These are phyloP conservation scores for Microbotryum saponariae DNA, from an alignment of 1,284 basidiomycete genomes.

Conservation along the genomic window DNA sequence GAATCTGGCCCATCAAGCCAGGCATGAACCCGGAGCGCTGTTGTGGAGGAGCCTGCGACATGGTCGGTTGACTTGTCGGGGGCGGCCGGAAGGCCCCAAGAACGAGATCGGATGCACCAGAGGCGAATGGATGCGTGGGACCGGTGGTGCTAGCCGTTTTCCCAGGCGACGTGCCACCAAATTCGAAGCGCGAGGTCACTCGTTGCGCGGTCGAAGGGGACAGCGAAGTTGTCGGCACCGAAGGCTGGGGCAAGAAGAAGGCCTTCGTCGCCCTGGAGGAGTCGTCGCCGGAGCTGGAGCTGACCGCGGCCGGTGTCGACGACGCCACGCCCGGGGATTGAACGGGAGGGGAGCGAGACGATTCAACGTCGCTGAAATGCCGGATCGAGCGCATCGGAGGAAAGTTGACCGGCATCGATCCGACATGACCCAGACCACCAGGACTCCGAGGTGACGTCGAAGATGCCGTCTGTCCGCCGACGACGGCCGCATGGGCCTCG, in stretches of 20 bases:
- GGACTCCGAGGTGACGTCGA: neutral
- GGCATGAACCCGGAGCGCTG: too few species aligned
- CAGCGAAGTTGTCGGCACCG: slow-evolving; percentile 25
- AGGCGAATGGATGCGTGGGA: neutral
- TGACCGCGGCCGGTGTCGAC: neutral
- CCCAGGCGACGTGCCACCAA: slow-evolving; percentile 4
- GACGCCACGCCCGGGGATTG: neutral
- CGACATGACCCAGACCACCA: slow-evolving; percentile 14
- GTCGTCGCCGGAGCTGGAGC: neutral
- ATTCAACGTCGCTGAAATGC: slow-evolving; percentile 5
- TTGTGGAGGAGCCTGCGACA: too few species aligned
- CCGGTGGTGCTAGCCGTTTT: neutral
- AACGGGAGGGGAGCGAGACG: slow-evolving; percentile 13
- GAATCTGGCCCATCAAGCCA: too few species aligned
- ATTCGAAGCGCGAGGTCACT: slow-evolving; percentile 20
- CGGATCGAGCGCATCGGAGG: slow-evolving; percentile 10
- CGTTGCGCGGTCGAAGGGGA: slow-evolving; percentile 20
- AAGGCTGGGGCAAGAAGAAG: slow-evolving; percentile 25
- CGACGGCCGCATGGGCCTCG: slow-evolving; percentile 32
- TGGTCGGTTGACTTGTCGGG: too few species aligned
- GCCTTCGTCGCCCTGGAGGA: slow-evolving; percentile 17
- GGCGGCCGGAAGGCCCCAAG: neutral
- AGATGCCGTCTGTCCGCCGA: slow-evolving; percentile 1
- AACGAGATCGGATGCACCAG: neutral
- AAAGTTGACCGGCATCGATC: slow-evolving; percentile 26